Evolutionary conservation across 306 rosid genomes (phyloP).

Genomic region (Cercis canadensis): DNA sequence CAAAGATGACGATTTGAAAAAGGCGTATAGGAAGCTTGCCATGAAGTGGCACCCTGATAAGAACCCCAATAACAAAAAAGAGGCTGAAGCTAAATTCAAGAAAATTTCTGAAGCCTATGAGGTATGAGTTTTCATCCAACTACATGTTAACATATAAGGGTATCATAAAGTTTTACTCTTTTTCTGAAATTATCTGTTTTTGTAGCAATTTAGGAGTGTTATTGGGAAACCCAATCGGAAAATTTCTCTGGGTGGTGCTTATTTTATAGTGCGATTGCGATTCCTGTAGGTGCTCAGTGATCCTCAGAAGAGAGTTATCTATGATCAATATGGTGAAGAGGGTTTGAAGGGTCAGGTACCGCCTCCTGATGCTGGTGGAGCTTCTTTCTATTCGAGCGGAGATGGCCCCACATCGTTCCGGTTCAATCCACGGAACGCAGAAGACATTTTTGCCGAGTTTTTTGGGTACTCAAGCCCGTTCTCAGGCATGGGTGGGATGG

Average conservation of each 20-base stretch:
- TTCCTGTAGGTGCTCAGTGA: conserved; percentile 70
- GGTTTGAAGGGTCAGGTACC: conserved; percentile 76
- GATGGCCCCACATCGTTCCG: conserved; percentile 64
- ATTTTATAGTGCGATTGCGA: conserved; percentile 6
- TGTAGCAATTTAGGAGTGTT: neutral
- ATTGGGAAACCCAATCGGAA: neutral
- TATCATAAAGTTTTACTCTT: neutral
- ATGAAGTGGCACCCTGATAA: conserved; percentile 89
- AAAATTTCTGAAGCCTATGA: conserved; percentile 75
- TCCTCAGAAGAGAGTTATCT: conserved; percentile 66
- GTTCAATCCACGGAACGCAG: conserved; percentile 71
- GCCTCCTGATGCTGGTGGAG: conserved; percentile 67
- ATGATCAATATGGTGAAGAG: conserved; percentile 81
- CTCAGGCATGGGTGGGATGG: conserved; percentile 69
- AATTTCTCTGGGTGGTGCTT: conserved; percentile 14
- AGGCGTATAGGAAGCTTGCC: conserved; percentile 75
- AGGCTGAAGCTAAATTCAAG: conserved; percentile 76
- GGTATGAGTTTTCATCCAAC: conserved; percentile 28
- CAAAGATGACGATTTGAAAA: conserved; percentile 71
- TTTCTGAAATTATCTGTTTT: neutral
- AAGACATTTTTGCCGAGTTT: conserved; percentile 68
- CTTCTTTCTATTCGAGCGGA: conserved; percentile 60
- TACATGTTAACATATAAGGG: neutral
- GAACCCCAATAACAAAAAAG: conserved; percentile 66
- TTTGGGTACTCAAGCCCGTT: conserved; percentile 63